Base-by-base conservation (phyloP, 306 rosid genomes). In the Citrullus amarus region DNA sequence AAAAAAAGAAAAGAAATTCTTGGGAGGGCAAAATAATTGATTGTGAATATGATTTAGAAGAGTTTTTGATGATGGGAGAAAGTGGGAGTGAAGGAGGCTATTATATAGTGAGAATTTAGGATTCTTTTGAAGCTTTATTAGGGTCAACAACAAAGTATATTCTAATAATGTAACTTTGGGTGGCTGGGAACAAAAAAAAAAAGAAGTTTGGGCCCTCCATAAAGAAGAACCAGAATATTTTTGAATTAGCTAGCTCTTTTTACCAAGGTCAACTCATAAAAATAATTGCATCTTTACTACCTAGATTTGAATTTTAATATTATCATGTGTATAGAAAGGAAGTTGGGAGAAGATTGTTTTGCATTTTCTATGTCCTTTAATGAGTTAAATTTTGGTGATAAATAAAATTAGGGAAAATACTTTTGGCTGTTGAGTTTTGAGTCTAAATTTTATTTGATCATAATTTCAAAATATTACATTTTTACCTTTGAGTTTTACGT, bases 161-260 rank as follows among this genome's bases (percentile, higher is more conserved):
- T 66, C 73, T 66, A 39, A 34, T 38, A 44, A 14, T 66, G 73
- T 38, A 66, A 66, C 50, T 66, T 65, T 16, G 57, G 18, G 51
- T 66, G 34, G 18, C 51, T 34, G 1, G 30, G 46, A 66, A 66
- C 72, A 66, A 22, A 22, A 22, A 22, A 22, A 66, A 22, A 22
- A 22, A 22, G 22, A 66, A 10, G 72, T 17, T 38, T 66, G 72
- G 72, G 72, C 16, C 72, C 72, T 66, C 44, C 25, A 38, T 66
- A 41, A 66, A 66, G 72, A 66, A 17, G 72, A 66, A 66, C 72
- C 13, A 66, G 72, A 66, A 66, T 66, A 66, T 66, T 36, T 66
- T 9, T 8, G 72, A 66, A 66, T 66, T 58, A 58, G 36, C 57
- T 53, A 12, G 53, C 53, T 48, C 28, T 56, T 56, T 34, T 56